Conservation (phyloP, 2,329 filamentous ascomycete genomes). For the Huntiella moniliformis region DNA sequence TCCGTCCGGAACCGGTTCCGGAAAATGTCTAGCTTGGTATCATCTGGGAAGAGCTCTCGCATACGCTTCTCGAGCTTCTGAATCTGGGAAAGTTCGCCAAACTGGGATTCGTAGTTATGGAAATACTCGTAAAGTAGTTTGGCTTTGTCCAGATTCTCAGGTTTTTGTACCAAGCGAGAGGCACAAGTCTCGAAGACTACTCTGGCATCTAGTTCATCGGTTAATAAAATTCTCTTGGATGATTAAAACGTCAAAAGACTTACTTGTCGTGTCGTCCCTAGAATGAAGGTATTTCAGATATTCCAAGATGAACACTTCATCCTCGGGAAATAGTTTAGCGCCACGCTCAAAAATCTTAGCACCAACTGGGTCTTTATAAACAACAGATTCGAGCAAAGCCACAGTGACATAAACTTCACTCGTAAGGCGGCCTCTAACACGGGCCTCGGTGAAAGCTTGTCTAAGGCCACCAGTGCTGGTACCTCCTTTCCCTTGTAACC, state of each 20-base stretch:
- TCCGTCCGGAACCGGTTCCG: constrained; percentile 53
- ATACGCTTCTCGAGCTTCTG: constrained; percentile 82
- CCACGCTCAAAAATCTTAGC: constrained; percentile 93
- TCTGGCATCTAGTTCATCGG: constrained; percentile 50
- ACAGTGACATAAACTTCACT: constrained; percentile 91
- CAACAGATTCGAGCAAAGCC: constrained; percentile 83
- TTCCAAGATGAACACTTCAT: constrained; percentile 83
- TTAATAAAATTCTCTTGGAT: constrained; percentile 12
- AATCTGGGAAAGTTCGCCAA: constrained; percentile 81
- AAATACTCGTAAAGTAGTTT: constrained; percentile 82
- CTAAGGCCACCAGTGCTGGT: constrained; percentile 56
- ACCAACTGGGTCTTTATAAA: constrained; percentile 83
- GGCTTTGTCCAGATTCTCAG: constrained; percentile 53
- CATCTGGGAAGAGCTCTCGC: constrained; percentile 80
- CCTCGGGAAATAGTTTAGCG: constrained; percentile 79
- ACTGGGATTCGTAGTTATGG: constrained; percentile 87
- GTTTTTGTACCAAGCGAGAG: constrained; percentile 58
- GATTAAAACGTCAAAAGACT: constrained; percentile 21
- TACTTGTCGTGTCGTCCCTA: constrained; percentile 84
- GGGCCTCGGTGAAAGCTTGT: constrained; percentile 75
- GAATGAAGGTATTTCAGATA: constrained; percentile 90
- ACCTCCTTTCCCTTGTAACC: constrained; percentile 68
- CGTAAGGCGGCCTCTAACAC: constrained; percentile 69
- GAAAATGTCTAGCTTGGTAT: constrained; percentile 60
- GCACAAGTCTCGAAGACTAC: constrained; percentile 94